Base-by-base conservation (phyloP, 2,329 filamentous ascomycete species). In the Fusarium coffeatum region DNA sequence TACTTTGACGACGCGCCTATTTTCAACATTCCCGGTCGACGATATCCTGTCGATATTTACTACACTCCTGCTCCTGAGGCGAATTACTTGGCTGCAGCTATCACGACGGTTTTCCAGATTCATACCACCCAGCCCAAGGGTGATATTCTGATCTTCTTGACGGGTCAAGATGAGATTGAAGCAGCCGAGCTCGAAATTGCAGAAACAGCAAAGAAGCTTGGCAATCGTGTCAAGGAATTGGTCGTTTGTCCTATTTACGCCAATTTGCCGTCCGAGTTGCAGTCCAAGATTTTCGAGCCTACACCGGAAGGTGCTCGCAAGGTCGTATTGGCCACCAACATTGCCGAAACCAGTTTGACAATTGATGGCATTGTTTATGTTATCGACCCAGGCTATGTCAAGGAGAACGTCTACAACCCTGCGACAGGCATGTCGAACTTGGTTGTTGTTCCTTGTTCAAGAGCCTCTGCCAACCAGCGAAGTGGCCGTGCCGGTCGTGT, bases 311-410 rank as follows among this genome's bases (percentile, higher is more conserved):
- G 91, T 20, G 91, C 92, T 0, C 88, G 96, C 28, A 99, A 98
- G 78, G 93, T 98, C 0, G 93, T 99, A 0, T 82, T 98, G 40
- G 94, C 95, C 0, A 98, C 96, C 4, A 99, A 99, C 77, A 98
- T 99, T 79, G 96, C 96, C 4, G 96, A 99, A 79, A 99, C 96
- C 0, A 94, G 90, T 83, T 82, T 99, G 76, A 99, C 96, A 0
- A 97, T 99, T 61, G 94, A 98, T 77, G 95, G 94, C 18, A 97
- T 98, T 64, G 92, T 95, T 11, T 98, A 97, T 78, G 96, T 98
- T 37, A 97, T 98, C 64, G 96, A 99, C 73, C 93, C 93, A 0
- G 96, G 96, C 1, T 97, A 97, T 70, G 93, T 96, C 68, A 99
- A 99, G 79, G 93, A 98, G 77, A 97, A 97, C 72, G 88, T 94